A percentile compares a stretch with the other conserved stretches of the same genome.
Evolutionary conservation across 2,329 filamentous ascomycete genomes (phyloP).

Genomic region (Aspergillaceae sp.): DNA sequence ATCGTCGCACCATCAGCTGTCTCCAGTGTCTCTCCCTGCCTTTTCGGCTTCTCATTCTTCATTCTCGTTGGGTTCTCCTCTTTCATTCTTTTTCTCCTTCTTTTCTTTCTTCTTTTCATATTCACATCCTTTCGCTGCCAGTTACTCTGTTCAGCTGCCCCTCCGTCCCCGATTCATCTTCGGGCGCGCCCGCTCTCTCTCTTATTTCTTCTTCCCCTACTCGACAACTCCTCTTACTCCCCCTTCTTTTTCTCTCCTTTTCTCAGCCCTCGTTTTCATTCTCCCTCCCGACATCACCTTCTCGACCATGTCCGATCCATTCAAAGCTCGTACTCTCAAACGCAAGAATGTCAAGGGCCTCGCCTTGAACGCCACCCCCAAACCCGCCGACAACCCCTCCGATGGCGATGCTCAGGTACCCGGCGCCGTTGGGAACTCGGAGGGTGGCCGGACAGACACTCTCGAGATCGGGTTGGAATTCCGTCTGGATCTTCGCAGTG

Average conservation of each 20-base stretch:
- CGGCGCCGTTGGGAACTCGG: constrained; percentile 49
- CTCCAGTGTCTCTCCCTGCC: not conserved
- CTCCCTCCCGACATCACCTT: constrained; percentile 7
- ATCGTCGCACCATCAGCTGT: constrained; percentile 2
- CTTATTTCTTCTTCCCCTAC: not conserved
- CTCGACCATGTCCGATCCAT: constrained; percentile 48
- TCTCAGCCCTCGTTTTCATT: constrained; percentile 1
- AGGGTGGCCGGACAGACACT: constrained; percentile 56
- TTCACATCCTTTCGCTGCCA: no score
- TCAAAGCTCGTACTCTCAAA: constrained; percentile 76
- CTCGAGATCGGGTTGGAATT: constrained; percentile 97
- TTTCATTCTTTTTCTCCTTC: no score
- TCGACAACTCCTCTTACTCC: not conserved
- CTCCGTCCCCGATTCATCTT: not conserved
- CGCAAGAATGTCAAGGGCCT: constrained; percentile 98
- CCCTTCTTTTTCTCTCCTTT: not conserved
- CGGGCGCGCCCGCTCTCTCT: not conserved
- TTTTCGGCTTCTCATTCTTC: not conserved
- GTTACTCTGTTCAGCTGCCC: not conserved
- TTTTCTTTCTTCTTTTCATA: no score
- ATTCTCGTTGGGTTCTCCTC: constrained; percentile 1
- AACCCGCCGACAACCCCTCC: constrained; percentile 55
- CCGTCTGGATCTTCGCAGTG: constrained; percentile 80
- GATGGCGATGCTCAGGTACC: constrained; percentile 60
- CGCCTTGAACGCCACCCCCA: constrained; percentile 71